A percentile compares a stretch with the other conserved stretches of the same genome.
phyloP scores from a whole-genome alignment of 2,329 filamentous ascomycete genomes.

The Phaeosphaeriaceae sp. region DNA sequence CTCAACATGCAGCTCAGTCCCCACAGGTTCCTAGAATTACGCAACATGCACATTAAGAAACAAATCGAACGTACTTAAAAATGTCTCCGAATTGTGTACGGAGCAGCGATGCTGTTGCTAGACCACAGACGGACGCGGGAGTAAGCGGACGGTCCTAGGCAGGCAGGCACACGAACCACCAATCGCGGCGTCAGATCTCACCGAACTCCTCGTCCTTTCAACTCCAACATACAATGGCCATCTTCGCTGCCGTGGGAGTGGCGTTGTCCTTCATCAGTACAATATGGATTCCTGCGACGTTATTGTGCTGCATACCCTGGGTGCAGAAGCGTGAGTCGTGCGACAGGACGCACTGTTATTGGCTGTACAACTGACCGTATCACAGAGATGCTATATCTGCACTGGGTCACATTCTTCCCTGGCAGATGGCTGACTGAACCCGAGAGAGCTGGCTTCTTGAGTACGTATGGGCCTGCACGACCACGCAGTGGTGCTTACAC shows the following conservation, averaged over 20 bases:
- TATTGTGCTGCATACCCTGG: conserved; percentile 47
- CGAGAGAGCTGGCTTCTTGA: conserved; percentile 46
- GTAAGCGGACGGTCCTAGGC: background rate
- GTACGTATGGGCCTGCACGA: conserved; percentile 19
- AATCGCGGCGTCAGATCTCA: background rate
- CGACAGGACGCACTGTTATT: background rate
- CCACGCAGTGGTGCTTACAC: conserved; percentile 18
- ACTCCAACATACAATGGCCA: conserved; percentile 25
- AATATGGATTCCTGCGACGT: conserved; percentile 43
- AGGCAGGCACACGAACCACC: background rate
- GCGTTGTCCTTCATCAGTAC: conserved; percentile 37
- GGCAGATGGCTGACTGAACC: conserved; percentile 46
- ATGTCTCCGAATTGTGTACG: too few relatives aligned
- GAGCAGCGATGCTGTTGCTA: too few relatives aligned
- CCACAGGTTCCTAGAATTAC: too few relatives aligned
- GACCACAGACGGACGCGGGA: background rate
- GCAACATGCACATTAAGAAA: too few relatives aligned
- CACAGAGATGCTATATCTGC: conserved; percentile 45
- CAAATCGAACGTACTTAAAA: too few relatives aligned
- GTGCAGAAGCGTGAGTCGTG: conserved; percentile 42
- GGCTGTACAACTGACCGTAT: background rate
- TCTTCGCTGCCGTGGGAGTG: conserved; percentile 26
- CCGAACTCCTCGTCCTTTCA: background rate
- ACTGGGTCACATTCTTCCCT: conserved; percentile 44
- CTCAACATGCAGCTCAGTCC: too few relatives aligned